phyloP scores from a whole-genome alignment of 1,284 basidiomycete genomes.

The Marasmius fiardii region DNA sequence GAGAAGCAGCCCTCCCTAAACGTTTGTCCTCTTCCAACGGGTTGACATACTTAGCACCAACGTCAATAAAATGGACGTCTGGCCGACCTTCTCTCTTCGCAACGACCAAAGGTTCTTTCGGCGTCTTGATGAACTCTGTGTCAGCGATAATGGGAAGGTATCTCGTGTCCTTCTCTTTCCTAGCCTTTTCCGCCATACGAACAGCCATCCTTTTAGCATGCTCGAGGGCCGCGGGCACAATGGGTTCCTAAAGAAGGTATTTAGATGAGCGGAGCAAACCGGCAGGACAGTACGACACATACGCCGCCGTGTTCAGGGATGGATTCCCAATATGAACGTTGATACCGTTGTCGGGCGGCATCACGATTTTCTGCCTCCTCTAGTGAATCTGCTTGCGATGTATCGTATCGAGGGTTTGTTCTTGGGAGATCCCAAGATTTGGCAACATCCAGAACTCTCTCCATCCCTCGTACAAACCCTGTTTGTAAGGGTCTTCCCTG shows the following conservation, averaged over 20 bases:
- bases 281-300: slow-evolving; percentile 21
- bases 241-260: slow-evolving; percentile 45
- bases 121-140: slow-evolving; percentile 31
- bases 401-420: slow-evolving; percentile 33
- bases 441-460: slow-evolving; percentile 51
- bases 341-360: slow-evolving; percentile 59
- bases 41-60: slow-evolving; percentile 65
- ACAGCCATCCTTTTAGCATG: slow-evolving; percentile 34
- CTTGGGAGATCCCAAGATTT: slow-evolving; percentile 9
- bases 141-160: slow-evolving; percentile 34
- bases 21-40: slow-evolving; percentile 48
- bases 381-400: slow-evolving; percentile 55
- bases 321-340: slow-evolving; percentile 73
- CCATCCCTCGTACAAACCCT: slow-evolving; percentile 70
- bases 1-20: slow-evolving; percentile 34
- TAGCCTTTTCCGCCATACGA: slow-evolving; percentile 26
- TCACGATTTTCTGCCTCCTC: slow-evolving; percentile 56
- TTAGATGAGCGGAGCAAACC: not conserved
- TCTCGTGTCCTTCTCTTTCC: slow-evolving; percentile 34
- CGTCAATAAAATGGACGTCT: slow-evolving; percentile 60
- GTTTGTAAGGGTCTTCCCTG: slow-evolving; percentile 61
- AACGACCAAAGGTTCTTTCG: slow-evolving; percentile 32
- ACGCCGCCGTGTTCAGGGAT: slow-evolving; percentile 61
- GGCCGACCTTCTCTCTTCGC: slow-evolving; percentile 41
- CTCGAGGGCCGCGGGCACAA: slow-evolving; percentile 51